phyloP scores from a whole-genome alignment of 441 rosid genomes.

The Populus hybrid region DNA sequence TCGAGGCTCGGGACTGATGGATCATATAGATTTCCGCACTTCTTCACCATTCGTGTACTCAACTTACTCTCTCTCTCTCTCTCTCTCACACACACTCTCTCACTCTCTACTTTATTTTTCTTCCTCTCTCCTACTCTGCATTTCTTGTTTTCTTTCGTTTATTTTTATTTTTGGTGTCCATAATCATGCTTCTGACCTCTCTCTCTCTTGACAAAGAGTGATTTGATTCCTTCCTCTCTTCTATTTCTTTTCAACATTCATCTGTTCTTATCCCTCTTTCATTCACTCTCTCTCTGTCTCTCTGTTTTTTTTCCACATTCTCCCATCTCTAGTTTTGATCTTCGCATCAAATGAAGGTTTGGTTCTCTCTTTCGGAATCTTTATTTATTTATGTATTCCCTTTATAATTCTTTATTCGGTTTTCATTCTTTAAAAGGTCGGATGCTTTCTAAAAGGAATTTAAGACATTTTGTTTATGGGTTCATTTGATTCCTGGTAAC shows the following conservation, averaged over 20 bases:
- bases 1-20: not conserved
- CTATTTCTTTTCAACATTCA: not conserved
- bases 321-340: slow-evolving; percentile 26
- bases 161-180: slow-evolving; percentile 2
- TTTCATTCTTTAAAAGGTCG: slow-evolving; percentile 10
- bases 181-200: slow-evolving; percentile 3
- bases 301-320: slow-evolving; percentile 3
- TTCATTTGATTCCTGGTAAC: not conserved
- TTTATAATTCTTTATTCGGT: slow-evolving; percentile 5
- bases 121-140: slow-evolving; percentile 63
- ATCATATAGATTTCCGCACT: not conserved
- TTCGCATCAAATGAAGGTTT: slow-evolving; percentile 50
- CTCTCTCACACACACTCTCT: not conserved
- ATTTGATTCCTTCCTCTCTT: slow-evolving; percentile 30
- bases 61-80: not conserved
- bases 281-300: slow-evolving; percentile 2
- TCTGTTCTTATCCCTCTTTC: not conserved
- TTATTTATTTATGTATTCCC: not conserved
- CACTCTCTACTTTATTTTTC: slow-evolving; percentile 3
- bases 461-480: slow-evolving; percentile 10
- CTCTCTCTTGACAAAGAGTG: slow-evolving; percentile 16
- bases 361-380: slow-evolving; percentile 20
- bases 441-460: not conserved
- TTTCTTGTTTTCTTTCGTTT: slow-evolving; percentile 51
- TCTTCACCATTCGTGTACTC: slow-evolving; percentile 15